These are phyloP conservation scores for Tylopilus vinaceipallidus DNA, from an alignment of 768 basidiomycete genomes.

Conservation along the genomic window DNA sequence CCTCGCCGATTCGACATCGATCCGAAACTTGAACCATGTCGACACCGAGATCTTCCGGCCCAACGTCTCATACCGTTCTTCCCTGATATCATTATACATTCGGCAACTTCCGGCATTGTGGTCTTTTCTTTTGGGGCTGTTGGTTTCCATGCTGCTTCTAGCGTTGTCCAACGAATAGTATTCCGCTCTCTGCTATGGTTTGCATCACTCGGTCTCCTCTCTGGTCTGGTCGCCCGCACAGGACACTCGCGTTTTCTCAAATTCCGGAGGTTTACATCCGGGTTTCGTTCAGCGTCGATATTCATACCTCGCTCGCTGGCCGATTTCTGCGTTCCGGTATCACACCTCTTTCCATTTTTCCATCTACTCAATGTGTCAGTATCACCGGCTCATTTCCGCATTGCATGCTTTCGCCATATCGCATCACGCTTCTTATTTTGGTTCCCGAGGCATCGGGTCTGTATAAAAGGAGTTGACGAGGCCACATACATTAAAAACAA, in stretches of 20 bases:
- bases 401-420: constrained; percentile 42
- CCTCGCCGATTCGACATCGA: constrained; percentile 14
- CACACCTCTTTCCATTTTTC: constrained; percentile 22
- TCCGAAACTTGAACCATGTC: constrained; percentile 7
- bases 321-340: constrained; percentile 23
- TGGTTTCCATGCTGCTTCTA: constrained; percentile 26
- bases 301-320: constrained; percentile 46
- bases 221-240: constrained; percentile 40
- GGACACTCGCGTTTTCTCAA: constrained; percentile 29
- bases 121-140: constrained; percentile 33
- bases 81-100: constrained; percentile 42
- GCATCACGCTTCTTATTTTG: constrained; percentile 37
- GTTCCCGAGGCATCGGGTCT: constrained; percentile 32
- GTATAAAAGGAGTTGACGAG: constrained; percentile 39
- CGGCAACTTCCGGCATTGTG: constrained; percentile 38
- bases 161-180: constrained; percentile 27
- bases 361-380: constrained; percentile 42
- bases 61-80: constrained; percentile 27
- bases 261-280: constrained; percentile 27
- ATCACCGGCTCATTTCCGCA: constrained; percentile 36
- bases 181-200: constrained; percentile 29
- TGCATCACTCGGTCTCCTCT: constrained; percentile 28
- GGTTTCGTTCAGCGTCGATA: constrained; percentile 37
- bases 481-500: constrained; percentile 32
- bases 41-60: constrained; percentile 17